Percentiles rank a stretch among this genome's conserved stretches.
phyloP scores from a whole-genome alignment of 2,329 filamentous ascomycete species.

The Davidsoniella virescens region DNA sequence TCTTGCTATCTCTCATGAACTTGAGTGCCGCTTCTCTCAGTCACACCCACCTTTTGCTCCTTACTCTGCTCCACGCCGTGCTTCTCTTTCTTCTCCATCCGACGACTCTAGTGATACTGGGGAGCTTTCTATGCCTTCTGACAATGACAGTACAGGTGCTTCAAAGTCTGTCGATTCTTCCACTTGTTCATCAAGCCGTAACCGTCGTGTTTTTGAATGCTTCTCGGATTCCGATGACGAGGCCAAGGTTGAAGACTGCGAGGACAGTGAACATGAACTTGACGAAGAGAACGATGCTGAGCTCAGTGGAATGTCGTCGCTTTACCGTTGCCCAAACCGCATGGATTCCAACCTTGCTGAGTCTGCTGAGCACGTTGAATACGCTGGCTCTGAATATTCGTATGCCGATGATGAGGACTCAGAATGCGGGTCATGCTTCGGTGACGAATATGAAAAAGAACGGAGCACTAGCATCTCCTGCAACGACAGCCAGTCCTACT shows the following conservation, averaged over 20 bases:
- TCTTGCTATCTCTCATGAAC: conserved; percentile 3
- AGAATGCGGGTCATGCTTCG: too few species aligned
- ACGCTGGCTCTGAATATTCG: conserved; percentile 1
- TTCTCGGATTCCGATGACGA: not conserved
- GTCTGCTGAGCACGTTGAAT: not conserved
- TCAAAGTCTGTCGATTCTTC: too few species aligned
- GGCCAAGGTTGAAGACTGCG: conserved; percentile 5
- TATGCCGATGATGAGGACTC: not conserved
- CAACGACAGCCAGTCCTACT: not conserved
- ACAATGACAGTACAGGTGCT: too few species aligned
- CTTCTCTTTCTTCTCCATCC: conserved; percentile 1
- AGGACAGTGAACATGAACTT: not conserved
- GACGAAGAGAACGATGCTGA: not conserved
- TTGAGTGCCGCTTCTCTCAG: conserved; percentile 5
- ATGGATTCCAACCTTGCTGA: too few species aligned
- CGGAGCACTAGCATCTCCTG: not conserved
- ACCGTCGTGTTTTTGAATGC: not conserved
- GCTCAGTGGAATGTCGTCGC: not conserved
- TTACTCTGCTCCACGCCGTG: not conserved
- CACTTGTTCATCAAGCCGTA: not conserved
- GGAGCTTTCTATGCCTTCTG: too few species aligned
- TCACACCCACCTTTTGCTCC: conserved; percentile 2
- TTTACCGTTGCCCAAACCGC: conserved; percentile 3
- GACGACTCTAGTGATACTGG: not conserved
- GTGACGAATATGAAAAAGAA: too few species aligned